Percentiles rank a stretch among this genome's conserved stretches.
Evolutionary conservation across 345 rosid genomes (phyloP).

Genomic region (Eucalyptus sp.): DNA sequence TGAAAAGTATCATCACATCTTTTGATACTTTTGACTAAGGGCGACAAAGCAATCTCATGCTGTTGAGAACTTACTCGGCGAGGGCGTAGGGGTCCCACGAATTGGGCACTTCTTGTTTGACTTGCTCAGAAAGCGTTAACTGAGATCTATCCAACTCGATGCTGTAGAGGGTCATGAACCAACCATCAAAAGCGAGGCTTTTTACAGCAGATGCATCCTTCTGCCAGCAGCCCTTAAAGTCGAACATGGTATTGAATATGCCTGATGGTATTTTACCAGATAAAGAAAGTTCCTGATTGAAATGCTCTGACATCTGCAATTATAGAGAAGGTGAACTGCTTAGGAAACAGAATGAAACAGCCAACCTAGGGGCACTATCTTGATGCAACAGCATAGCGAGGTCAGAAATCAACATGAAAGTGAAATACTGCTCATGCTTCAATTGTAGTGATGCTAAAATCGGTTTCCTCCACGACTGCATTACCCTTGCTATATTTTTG

Average conservation of each 20-base stretch:
- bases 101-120: conserved; percentile 70
- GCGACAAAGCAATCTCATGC: background rate
- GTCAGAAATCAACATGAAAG: background rate
- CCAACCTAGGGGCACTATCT: background rate
- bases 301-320: conserved; percentile 89
- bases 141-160: conserved; percentile 69
- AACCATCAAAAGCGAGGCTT: conserved; percentile 80
- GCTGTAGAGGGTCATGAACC: conserved; percentile 80
- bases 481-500: background rate
- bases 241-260: conserved; percentile 63
- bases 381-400: background rate
- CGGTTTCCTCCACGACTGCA: background rate
- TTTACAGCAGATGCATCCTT: conserved; percentile 62
- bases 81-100: conserved; percentile 89
- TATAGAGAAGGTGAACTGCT: background rate
- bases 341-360: background rate
- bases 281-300: conserved; percentile 63
- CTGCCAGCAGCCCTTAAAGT: conserved; percentile 60
- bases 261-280: conserved; percentile 90
- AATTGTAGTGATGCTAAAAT: background rate
- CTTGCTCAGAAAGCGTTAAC: conserved; percentile 44
- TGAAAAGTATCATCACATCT: background rate
- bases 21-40: background rate
- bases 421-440: background rate
- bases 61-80: conserved; percentile 48